A percentile compares a stretch with the other conserved stretches of the same genome.
Evolutionary conservation across 148 eudicot species (phyloP).

Genomic region (Vaccinium myrtillus): DNA sequence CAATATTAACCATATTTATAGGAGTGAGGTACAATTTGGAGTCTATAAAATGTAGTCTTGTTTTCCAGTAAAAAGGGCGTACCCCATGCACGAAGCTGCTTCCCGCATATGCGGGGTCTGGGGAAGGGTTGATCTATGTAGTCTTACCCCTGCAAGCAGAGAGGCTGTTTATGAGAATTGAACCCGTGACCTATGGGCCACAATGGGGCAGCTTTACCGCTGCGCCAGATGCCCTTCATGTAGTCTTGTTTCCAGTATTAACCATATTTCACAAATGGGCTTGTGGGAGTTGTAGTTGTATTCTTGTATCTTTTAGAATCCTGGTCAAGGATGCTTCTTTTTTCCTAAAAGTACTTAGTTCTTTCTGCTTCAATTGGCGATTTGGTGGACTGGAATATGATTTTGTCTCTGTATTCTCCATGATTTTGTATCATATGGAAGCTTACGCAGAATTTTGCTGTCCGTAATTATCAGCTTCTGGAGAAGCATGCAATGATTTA

Average conservation of each 20-base stretch:
- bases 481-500: conserved; percentile 80
- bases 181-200: no score
- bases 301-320: neutral
- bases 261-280: neutral
- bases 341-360: neutral
- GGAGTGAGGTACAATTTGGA: neutral
- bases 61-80: neutral
- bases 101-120: no score
- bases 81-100: no score
- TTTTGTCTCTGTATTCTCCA: neutral
- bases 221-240: no score
- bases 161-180: no score
- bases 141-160: no score
- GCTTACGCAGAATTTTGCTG: conserved; percentile 12
- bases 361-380: neutral
- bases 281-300: neutral
- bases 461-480: conserved; percentile 71
- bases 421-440: neutral
- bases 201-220: no score
- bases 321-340: neutral
- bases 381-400: neutral
- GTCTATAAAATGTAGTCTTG: neutral
- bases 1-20: no score
- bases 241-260: neutral
- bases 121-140: no score